Base-by-base conservation (phyloP, 805 yeast genomes). In the Candida nemodendra region DNA sequence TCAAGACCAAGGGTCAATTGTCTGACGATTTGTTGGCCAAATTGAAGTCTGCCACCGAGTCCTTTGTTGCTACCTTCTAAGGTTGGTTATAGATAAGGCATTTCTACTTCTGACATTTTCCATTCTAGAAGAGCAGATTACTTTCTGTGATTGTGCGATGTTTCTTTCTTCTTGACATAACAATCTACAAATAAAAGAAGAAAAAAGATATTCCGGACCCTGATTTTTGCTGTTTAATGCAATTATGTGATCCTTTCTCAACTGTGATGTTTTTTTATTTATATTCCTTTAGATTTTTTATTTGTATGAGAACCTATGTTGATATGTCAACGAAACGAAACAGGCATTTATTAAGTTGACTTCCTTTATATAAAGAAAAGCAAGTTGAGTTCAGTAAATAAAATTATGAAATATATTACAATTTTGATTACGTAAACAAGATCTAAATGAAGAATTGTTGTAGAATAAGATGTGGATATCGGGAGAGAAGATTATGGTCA, bases 61-160 rank as follows among this genome's bases (percentile, higher is more conserved):
- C 90, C 62, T 93, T 93, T 72, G 81, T 84, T 67, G 84, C 95
- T 65, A 80, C 97, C 65, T 91, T 90, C 77, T 78, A 76, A 76
- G 53, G 39, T 30, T 27, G 29, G 19, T 22, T 24, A 24, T 11
- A 31, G 24, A 26, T 34, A 5, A 23, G 33, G 36, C 37, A 21
- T 21, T 21, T 21, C 11, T 21, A 21, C 24, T 21, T 21, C 24
- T 21, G 18, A 32, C 32, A 30, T 28, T 36, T 39, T 38, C 37
- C 44, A 34, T 38, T 40, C 36, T 34, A 40, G 44, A 42, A 37
- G 48, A 44, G 41, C 43, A 34, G 48, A 39, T 27, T 30, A 34
- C 32, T 30, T 35, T 44, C 40, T 34, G 36, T 41, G 45, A 39
- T 34, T 46, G 47, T 46, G 41, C 42, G 50, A 43, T 45, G 42